Conservation (phyloP, 2,329 filamentous ascomycete genomes). For the Grosmannia huntii region DNA sequence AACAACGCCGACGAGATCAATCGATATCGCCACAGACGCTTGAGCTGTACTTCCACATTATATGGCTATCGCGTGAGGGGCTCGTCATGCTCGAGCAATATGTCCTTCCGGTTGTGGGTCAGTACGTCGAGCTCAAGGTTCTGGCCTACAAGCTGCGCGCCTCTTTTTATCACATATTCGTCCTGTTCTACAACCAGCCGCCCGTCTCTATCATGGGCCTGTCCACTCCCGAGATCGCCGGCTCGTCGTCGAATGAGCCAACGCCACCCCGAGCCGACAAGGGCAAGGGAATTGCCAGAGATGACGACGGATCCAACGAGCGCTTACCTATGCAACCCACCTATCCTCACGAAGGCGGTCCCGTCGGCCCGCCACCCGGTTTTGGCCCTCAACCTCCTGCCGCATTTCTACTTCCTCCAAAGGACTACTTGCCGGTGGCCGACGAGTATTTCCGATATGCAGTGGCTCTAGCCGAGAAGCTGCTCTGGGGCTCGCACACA, state of each 20-base stretch:
- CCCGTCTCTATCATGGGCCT: conserved; percentile 52
- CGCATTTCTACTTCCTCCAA: conserved; percentile 65
- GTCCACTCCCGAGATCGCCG: conserved; percentile 32
- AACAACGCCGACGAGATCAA: conserved; percentile 68
- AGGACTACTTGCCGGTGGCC: conserved; percentile 74
- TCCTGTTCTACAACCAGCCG: conserved; percentile 87
- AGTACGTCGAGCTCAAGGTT: conserved; percentile 73
- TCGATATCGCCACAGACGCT: conserved; percentile 68
- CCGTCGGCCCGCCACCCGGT: conserved; percentile 43
- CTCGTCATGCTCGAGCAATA: conserved; percentile 78
- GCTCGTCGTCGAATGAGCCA: conserved; percentile 17
- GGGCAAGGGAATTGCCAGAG: conserved; percentile 35
- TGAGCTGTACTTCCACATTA: conserved; percentile 73
- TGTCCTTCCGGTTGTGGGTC: conserved; percentile 71
- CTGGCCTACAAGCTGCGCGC: conserved; percentile 84
- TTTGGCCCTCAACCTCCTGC: conserved; percentile 40
- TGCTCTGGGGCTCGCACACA: conserved; percentile 80
- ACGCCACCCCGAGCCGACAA: conserved; percentile 28
- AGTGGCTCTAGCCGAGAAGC: conserved; percentile 55
- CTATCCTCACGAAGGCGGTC: conserved; percentile 42
- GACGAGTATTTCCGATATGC: conserved; percentile 71
- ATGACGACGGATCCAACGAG: conserved; percentile 22
- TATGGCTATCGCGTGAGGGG: conserved; percentile 91
- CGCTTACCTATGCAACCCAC: conserved; percentile 33
- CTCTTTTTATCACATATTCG: conserved; percentile 93